A percentile compares a stretch with the other conserved stretches of the same genome.
Conservation (phyloP, 1,284 basidiomycete species). For the Cryptococcus sp. region DNA sequence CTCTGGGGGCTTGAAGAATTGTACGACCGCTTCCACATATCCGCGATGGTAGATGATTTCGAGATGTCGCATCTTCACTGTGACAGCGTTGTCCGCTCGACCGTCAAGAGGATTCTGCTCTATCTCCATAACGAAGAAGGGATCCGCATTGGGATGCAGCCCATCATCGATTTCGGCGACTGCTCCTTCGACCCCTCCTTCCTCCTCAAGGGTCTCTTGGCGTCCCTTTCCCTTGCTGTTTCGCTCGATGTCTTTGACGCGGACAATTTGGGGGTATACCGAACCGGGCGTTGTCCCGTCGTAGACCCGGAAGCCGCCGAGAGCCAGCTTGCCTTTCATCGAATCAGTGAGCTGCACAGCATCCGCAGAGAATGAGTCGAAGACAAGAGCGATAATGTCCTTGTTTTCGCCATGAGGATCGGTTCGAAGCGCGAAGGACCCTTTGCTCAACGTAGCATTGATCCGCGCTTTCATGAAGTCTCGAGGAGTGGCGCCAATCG, state of each 20-base stretch:
- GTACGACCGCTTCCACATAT: conserved; percentile 89
- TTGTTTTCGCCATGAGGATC: conserved; percentile 65
- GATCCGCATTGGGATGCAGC: conserved; percentile 57
- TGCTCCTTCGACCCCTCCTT: conserved; percentile 40
- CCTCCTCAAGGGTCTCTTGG: conserved; percentile 33
- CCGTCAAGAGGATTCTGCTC: conserved; percentile 93
- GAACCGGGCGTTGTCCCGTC: conserved; percentile 85
- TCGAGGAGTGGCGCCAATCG: conserved; percentile 65
- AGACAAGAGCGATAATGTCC: conserved; percentile 86
- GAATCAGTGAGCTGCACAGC: conserved; percentile 85
- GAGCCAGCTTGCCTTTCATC: conserved; percentile 76
- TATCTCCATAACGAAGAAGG: conserved; percentile 91
- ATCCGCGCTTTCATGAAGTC: conserved; percentile 82
- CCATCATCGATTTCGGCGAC: conserved; percentile 44
- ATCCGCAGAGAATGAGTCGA: conserved; percentile 84
- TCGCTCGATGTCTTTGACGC: conserved; percentile 67
- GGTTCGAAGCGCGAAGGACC: conserved; percentile 76
- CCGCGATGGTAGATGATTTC: conserved; percentile 96
- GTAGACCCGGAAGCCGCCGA: conserved; percentile 86
- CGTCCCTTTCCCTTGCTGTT: conserved; percentile 17
- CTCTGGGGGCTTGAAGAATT: conserved; percentile 92
- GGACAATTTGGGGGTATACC: conserved; percentile 88
- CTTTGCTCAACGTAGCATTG: conserved; percentile 76
- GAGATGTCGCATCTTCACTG: conserved; percentile 91
- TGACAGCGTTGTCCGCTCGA: conserved; percentile 87